These are phyloP conservation scores for Fusarium tricinctum DNA, from an alignment of 2,329 filamentous ascomycete species.

Conservation along the genomic window DNA sequence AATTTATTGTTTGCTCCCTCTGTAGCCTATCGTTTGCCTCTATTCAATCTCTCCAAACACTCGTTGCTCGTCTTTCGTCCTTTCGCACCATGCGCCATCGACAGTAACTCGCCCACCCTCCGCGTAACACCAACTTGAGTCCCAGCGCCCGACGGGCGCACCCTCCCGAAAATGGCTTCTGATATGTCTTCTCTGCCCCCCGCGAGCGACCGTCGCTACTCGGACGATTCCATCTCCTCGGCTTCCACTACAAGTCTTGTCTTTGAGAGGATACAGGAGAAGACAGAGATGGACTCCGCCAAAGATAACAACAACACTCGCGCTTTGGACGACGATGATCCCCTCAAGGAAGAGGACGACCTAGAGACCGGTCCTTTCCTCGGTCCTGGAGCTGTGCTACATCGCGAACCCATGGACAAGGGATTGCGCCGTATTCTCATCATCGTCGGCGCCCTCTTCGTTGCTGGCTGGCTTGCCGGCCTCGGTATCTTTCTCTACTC, in stretches of 20 bases:
- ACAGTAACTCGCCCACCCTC: slow-evolving; percentile 24
- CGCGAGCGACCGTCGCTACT: slow-evolving; percentile 51
- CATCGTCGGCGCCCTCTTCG: slow-evolving; percentile 71
- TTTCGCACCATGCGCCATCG: slow-evolving; percentile 40
- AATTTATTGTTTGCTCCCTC: slow-evolving; percentile 15
- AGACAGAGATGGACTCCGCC: slow-evolving; percentile 55
- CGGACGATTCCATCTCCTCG: slow-evolving; percentile 75
- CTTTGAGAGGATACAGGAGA: slow-evolving; percentile 80
- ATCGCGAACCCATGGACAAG: slow-evolving; percentile 72
- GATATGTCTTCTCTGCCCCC: slow-evolving; percentile 33
- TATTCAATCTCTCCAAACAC: slow-evolving; percentile 17
- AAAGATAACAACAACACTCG: slow-evolving; percentile 51
- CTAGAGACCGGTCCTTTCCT: slow-evolving; percentile 70
- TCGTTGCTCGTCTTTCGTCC: slow-evolving; percentile 24
- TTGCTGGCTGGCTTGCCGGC: slow-evolving; percentile 77
- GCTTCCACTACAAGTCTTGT: slow-evolving; percentile 88
- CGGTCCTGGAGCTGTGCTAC: slow-evolving; percentile 53
- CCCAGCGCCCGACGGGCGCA: slow-evolving; percentile 1
- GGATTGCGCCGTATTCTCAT: slow-evolving; percentile 74
- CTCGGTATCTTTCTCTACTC: slow-evolving; percentile 75
- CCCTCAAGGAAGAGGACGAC: slow-evolving; percentile 54
- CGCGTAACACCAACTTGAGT: slow-evolving; percentile 15
- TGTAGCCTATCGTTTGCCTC: slow-evolving; percentile 19
- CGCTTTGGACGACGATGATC: slow-evolving; percentile 62
- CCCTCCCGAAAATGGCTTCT: slow-evolving; percentile 33